A percentile compares a stretch with the other conserved stretches of the same genome.
Evolutionary conservation across 805 yeast genomes (phyloP).

Genomic region (Schizosaccharomyces pombe): ASM294v3 CU329670.1:4909001-4909500

Average conservation of each 20-base stretch:
- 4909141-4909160: conserved; percentile 84
- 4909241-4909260: too few relatives aligned
- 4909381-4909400: too few relatives aligned
- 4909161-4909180: conserved; percentile 73
- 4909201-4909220: conserved; percentile 2
- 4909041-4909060: conserved; percentile 91
- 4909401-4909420: too few relatives aligned
- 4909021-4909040: conserved; percentile 92
- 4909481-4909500: neutral
- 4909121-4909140: conserved; percentile 82
- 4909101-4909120: conserved; percentile 94
- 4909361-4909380: too few relatives aligned
- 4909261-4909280: too few relatives aligned
- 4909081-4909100: conserved; percentile 94
- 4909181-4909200: conserved; percentile 48
- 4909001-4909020: conserved; percentile 77
- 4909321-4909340: too few relatives aligned
- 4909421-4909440: too few relatives aligned
- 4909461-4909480: neutral
- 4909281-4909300: too few relatives aligned
- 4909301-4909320: too few relatives aligned
- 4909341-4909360: too few relatives aligned
- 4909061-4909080: conserved; percentile 86
- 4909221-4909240: neutral
- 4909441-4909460: too few relatives aligned